Percentiles rank a stretch among this genome's conserved stretches.
Conservation (phyloP, 768 basidiomycete species). For the Hygrophorus pudorinus region DNA sequence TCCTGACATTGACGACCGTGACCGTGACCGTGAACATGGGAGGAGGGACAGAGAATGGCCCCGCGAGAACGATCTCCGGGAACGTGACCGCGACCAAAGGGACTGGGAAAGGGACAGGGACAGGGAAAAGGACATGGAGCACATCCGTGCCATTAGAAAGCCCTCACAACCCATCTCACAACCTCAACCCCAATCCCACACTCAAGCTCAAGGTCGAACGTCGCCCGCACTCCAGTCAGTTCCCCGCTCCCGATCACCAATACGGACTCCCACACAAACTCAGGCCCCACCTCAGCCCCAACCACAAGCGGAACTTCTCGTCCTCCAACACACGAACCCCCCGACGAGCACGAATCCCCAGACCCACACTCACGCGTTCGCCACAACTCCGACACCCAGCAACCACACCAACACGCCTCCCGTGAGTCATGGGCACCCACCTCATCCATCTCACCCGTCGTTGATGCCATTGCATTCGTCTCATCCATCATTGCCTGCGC, state of each 20-base stretch:
- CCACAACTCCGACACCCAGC: neutral
- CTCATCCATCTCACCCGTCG: neutral
- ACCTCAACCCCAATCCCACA: neutral
- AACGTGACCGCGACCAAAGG: conserved; percentile 14
- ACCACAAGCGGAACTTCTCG: conserved; percentile 7
- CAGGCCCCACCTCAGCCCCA: neutral
- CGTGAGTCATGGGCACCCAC: neutral
- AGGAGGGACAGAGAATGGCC: neutral
- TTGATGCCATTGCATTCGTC: neutral
- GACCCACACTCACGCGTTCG: neutral
- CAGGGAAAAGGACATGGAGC: conserved; percentile 18
- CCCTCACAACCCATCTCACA: conserved; percentile 5
- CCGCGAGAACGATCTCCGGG: conserved; percentile 1
- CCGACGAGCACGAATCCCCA: neutral
- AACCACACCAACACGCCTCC: neutral
- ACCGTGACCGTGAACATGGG: conserved; percentile 15
- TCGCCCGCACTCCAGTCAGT: conserved; percentile 3
- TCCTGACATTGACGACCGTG: conserved; percentile 2
- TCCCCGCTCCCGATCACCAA: neutral
- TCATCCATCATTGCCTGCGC: too few species aligned
- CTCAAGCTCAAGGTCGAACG: conserved; percentile 4
- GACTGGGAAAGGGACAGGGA: conserved; percentile 12
- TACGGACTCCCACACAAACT: neutral
- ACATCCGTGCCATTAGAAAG: conserved; percentile 12
- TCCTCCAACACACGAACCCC: conserved; percentile 6